Evolutionary conservation across 441 rosid species (phyloP), one percentile per base, ranked within the genome.

Genomic region (Melastoma candidum): DNA sequence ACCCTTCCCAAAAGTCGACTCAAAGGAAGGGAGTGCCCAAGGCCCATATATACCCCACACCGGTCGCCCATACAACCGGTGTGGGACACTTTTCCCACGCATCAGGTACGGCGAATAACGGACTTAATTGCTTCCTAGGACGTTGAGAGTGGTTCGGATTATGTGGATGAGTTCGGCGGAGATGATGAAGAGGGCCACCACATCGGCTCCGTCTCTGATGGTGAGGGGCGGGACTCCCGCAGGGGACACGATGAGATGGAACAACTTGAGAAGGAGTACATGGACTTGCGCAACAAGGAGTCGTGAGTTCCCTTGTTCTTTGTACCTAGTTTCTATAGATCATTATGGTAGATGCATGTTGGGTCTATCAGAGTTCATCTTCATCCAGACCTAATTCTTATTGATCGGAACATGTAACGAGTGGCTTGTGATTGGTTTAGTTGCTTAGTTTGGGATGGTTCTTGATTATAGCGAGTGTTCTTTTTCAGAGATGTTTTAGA

Each of bases 221-320:
- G 57, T 26, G 63, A 53, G 41, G 44, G 55, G 46, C 44, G 43
- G 11, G 51, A 54, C 45, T 68, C 44, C 51, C 54, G 44, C 24
- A 49, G 64, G 48, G 71, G 66, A 48, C 72, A 74, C 74, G 88
- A 69, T 26, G 87, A 84, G 73, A 80, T 87, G 86, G 85, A 80
- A 63, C 88, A 87, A 59, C 96, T 87, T 49, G 89, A 87, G 66
- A 92, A 83, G 68, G 95, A 85, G 68, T 83, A 78, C 45, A 67
- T 53, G 70, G 78, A 81, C 63, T 86, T 85, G 68, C 83, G 61
- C 53, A 67, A 84, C 52, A 82, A 78, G 51, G 90, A 92, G 56
- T 83, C 75, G 98, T 88, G 71, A 81, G 82, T 26, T 56, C 64
- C 54, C 51, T 3, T 12, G 17, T 46, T 39, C 48, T 12, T 45